phyloP scores from a whole-genome alignment of 192 early-diverging fungal genomes.

The Kickxella alabastrina region DNA sequence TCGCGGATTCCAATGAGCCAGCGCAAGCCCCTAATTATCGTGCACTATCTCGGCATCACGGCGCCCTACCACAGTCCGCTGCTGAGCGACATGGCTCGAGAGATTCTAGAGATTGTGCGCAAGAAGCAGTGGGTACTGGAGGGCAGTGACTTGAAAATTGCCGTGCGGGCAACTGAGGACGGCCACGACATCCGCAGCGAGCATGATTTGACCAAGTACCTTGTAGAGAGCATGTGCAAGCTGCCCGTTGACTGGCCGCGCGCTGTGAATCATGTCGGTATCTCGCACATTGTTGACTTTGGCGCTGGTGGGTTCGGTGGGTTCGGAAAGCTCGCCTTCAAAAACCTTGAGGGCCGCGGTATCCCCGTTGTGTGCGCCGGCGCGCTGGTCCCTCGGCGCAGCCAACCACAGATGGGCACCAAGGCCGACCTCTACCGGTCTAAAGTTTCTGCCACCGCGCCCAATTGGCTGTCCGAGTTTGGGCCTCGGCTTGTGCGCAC shows the following conservation, averaged over 20 bases:
- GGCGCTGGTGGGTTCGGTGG: constrained; percentile 82
- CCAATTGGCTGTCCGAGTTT: constrained; percentile 83
- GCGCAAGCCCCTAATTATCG: constrained; percentile 74
- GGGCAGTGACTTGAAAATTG: constrained; percentile 25
- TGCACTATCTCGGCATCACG: constrained; percentile 77
- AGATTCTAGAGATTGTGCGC: background rate
- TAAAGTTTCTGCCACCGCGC: constrained; percentile 69
- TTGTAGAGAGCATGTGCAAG: constrained; percentile 66
- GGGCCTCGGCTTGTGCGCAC: constrained; percentile 78
- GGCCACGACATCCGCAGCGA: constrained; percentile 72
- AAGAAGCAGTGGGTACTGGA: constrained; percentile 30
- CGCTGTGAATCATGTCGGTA: constrained; percentile 46
- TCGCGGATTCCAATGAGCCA: constrained; percentile 71
- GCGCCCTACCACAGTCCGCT: constrained; percentile 67
- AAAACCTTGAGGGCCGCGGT: constrained; percentile 86
- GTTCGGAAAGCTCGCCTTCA: constrained; percentile 77
- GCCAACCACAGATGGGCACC: constrained; percentile 61
- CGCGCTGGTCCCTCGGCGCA: constrained; percentile 3
- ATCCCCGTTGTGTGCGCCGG: constrained; percentile 50
- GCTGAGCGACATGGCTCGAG: background rate
- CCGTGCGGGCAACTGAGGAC: constrained; percentile 75
- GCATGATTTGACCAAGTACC: constrained; percentile 56
- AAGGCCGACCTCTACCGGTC: constrained; percentile 72
- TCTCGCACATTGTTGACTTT: constrained; percentile 91
- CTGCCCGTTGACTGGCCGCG: constrained; percentile 60